Evolutionary conservation across 2,329 filamentous ascomycete genomes (phyloP).

Genomic region (Colletotrichum karsti): DNA sequence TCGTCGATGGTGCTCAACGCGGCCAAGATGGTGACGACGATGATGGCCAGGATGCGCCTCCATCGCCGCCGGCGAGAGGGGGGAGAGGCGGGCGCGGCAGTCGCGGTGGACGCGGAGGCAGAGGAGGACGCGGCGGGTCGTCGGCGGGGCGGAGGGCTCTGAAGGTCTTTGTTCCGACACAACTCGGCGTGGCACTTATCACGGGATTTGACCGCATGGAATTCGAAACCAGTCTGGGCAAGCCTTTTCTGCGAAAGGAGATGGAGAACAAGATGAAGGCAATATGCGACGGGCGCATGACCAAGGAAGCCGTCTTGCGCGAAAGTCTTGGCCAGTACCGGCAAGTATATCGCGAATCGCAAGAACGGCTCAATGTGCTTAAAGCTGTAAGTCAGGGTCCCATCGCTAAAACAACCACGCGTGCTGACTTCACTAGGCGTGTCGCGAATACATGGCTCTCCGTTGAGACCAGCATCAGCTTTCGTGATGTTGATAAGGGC

Average conservation of each 20-base stretch:
- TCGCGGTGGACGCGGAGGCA: conserved; percentile 51
- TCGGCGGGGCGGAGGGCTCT: conserved; percentile 59
- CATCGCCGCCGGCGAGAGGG: conserved; percentile 44
- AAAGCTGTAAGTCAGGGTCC: conserved; percentile 60
- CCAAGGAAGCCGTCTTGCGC: conserved; percentile 77
- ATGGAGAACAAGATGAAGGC: conserved; percentile 98
- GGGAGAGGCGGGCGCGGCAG: conserved; percentile 55
- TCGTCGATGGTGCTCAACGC: conserved; percentile 55
- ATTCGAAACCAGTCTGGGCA: conserved; percentile 90
- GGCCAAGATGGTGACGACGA: conserved; percentile 48
- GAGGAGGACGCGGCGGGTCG: conserved; percentile 48
- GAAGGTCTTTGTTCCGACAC: conserved; percentile 92
- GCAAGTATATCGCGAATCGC: conserved; percentile 84
- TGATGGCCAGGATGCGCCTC: conserved; percentile 47
- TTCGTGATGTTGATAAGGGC: conserved; percentile 19
- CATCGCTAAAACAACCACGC: not conserved
- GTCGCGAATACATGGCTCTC: conserved; percentile 59
- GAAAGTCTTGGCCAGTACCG: conserved; percentile 90
- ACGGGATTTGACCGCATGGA: conserved; percentile 96
- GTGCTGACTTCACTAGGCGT: conserved; percentile 48
- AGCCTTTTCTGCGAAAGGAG: conserved; percentile 95
- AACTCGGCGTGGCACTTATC: conserved; percentile 89
- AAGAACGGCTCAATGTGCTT: conserved; percentile 75
- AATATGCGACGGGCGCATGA: conserved; percentile 88
- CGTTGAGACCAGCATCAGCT: conserved; percentile 37